Conservation (phyloP, 441 rosid species). For the Theobroma grandiflorum region DNA sequence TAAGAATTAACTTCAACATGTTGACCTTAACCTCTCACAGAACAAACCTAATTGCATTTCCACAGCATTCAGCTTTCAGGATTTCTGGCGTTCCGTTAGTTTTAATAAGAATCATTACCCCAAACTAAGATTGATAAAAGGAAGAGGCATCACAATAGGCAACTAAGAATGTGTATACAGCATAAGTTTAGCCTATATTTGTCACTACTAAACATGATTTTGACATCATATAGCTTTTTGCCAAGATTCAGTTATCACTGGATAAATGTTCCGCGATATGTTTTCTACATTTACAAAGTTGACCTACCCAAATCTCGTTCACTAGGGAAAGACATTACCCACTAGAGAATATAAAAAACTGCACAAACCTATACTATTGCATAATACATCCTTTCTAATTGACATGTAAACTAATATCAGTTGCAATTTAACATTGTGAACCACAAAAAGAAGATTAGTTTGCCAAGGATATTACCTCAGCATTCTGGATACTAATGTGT, state of each 20-base stretch:
- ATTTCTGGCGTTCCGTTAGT: background rate
- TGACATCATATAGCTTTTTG: background rate
- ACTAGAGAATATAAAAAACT: background rate
- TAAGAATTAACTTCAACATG: background rate
- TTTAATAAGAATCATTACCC: background rate
- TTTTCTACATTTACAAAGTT: slow-evolving; percentile 1
- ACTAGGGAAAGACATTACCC: background rate
- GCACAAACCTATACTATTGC: background rate
- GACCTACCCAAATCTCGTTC: background rate
- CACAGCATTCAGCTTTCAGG: background rate
- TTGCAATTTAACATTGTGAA: background rate
- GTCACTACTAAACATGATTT: background rate
- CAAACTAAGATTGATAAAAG: background rate
- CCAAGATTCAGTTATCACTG: background rate
- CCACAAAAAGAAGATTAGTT: background rate
- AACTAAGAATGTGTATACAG: background rate
- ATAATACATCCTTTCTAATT: background rate
- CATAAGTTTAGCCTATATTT: background rate
- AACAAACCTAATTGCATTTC: background rate
- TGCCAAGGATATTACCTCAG: slow-evolving; percentile 6
- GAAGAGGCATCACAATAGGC: background rate
- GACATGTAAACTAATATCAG: too few species aligned
- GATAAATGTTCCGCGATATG: background rate
- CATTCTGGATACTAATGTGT: background rate
- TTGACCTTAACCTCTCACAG: background rate